Evolutionary conservation across 768 basidiomycete species (phyloP), one percentile per base, ranked within the genome.

Genomic region (Pisolithus orientalis): DNA sequence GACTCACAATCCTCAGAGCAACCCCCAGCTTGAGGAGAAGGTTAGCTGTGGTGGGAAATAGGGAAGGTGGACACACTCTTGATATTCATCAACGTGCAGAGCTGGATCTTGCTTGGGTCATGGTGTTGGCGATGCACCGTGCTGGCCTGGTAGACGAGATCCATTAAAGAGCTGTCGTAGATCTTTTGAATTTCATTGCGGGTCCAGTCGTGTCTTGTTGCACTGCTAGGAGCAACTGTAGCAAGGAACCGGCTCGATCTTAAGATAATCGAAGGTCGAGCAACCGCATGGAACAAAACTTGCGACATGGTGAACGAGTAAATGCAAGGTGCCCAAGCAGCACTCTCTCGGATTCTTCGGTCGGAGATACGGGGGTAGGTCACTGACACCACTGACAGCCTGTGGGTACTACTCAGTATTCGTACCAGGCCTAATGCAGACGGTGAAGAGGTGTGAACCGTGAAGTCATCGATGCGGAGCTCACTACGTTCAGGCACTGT

Each of bases 11-110:
- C 94, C 72, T 98, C 95, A 43, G 85, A 80, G 63, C 95, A 98
- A 51, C 95, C 95, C 32, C 95, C 95, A 59, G 90, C 94, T 94
- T 62, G 28, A 37, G 44, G 49, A 17, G 28, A 55, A 47, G 50
- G 45, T 54, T 61, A 13, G 55, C 53, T 40, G 44, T 4, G 27
- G 0, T 25, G 29, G 32, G 32, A 44, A 45, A 63, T 56, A 60
- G 59, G 65, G 65, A 67, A 49, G 60, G 59, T 52, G 45, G 54
- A 53, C 87, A 59, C 69, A 90, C 93, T 93, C 72, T 98, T 98
- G 70, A 98, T 98, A 67, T 98, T 98, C 88, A 98, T 93, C 29
- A 98, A 78, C 4, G 95, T 98, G 62, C 94, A 97, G 31, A 98
- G 79, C 71, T 98, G 95, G 29, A 98, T 83, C 75, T 96, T 92